These are phyloP conservation scores for Rhodotorula sp. DNA, from an alignment of 1,284 basidiomycete genomes.

Conservation along the genomic window DNA sequence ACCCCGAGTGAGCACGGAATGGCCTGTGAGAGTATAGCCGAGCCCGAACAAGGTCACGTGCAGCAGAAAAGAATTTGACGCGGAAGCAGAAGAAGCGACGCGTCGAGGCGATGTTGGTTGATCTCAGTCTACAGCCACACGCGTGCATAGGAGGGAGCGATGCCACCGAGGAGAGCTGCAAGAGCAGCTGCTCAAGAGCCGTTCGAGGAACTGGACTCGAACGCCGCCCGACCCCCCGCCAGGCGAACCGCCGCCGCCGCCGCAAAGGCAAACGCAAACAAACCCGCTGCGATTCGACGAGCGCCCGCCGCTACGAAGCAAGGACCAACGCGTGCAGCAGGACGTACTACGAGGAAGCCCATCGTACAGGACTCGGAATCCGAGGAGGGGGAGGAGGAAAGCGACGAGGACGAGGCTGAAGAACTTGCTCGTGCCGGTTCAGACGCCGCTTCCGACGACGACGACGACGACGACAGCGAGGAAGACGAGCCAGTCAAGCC, in stretches of 20 bases:
- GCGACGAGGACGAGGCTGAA: background rate
- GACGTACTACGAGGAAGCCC: too few relatives aligned
- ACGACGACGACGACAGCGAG: background rate
- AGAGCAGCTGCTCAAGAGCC: background rate
- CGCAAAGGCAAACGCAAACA: background rate
- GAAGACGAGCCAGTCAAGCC: constrained; percentile 1
- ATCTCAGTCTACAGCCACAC: too few relatives aligned
- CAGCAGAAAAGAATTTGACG: too few relatives aligned
- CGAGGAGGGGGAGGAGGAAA: background rate
- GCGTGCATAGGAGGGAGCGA: background rate
- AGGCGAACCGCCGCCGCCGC: background rate
- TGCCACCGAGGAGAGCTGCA: background rate
- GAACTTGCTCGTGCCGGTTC: too few relatives aligned
- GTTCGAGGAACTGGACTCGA: background rate
- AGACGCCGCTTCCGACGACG: background rate
- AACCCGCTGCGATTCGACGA: background rate
- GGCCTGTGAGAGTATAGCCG: too few relatives aligned
- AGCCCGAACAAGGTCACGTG: too few relatives aligned
- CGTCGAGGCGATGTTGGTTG: too few relatives aligned
- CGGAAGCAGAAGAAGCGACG: too few relatives aligned
- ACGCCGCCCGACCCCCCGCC: background rate
- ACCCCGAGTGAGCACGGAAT: too few relatives aligned
- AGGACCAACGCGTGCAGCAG: background rate
- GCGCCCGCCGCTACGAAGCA: background rate
- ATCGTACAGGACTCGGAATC: background rate